Evolutionary conservation across 169 alveolate species (phyloP).

Genomic region (Eimeria necatrix): DNA sequence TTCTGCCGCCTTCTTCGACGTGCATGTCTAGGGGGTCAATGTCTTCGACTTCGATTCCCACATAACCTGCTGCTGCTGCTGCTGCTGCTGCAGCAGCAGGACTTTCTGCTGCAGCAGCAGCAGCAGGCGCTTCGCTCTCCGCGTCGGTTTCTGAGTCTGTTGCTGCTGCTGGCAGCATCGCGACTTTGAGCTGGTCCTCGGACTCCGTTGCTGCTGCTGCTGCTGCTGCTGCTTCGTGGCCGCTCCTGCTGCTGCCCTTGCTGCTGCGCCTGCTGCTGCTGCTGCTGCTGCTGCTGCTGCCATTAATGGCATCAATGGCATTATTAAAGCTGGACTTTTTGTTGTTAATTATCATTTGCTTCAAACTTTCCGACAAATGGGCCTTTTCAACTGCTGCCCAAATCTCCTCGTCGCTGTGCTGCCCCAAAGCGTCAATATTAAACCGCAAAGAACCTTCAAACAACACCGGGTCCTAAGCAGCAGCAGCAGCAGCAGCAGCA

Average conservation of each 20-base stretch:
- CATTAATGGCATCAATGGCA: background rate
- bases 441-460: slow-evolving; percentile 93
- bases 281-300: slow-evolving; percentile 14
- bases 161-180: slow-evolving; percentile 1
- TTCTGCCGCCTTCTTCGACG: slow-evolving; percentile 87
- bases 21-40: slow-evolving; percentile 79
- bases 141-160: background rate
- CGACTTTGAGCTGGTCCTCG: background rate
- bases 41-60: background rate
- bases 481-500: too few relatives aligned
- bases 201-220: background rate
- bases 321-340: too few relatives aligned
- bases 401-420: slow-evolving; percentile 87
- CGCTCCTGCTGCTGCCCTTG: too few relatives aligned
- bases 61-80: background rate
- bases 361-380: slow-evolving; percentile 81
- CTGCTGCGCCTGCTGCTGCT: background rate
- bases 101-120: background rate
- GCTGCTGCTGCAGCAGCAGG: slow-evolving; percentile 22
- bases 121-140: background rate
- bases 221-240: too few relatives aligned
- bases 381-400: slow-evolving; percentile 87
- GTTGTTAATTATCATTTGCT: too few relatives aligned
- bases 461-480: slow-evolving; percentile 85
- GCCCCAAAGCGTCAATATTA: slow-evolving; percentile 94